Evolutionary conservation across 768 basidiomycete species (phyloP).

Genomic region (Lactifluus piperatus): DNA sequence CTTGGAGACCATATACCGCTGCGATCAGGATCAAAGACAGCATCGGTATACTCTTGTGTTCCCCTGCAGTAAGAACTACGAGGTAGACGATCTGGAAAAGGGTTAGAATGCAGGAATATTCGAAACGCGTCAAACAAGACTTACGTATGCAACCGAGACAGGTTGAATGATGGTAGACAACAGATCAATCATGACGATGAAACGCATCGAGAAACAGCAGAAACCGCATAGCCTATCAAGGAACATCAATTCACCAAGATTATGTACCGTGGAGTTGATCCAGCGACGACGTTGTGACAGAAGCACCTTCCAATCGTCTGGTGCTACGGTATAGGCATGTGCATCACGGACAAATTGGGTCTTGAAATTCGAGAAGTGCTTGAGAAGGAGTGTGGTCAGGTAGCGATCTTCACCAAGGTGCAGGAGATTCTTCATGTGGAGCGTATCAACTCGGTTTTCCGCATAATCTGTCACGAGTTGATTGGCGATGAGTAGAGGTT

Average conservation of each 20-base stretch:
- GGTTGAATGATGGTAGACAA: conserved; percentile 80
- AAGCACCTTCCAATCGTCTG: conserved; percentile 90
- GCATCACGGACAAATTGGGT: conserved; percentile 95
- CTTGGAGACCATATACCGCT: conserved; percentile 91
- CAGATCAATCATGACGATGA: conserved; percentile 94
- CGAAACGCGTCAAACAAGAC: conserved; percentile 27
- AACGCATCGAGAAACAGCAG: conserved; percentile 99
- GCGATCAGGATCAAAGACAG: conserved; percentile 88
- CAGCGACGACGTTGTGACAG: conserved; percentile 96
- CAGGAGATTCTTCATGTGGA: conserved; percentile 98
- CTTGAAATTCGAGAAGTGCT: conserved; percentile 91
- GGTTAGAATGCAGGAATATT: neutral
- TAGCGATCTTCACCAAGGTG: conserved; percentile 99
- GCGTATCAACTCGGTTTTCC: conserved; percentile 91
- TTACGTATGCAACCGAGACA: conserved; percentile 81
- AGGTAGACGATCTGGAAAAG: conserved; percentile 71
- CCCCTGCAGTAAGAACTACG: conserved; percentile 65
- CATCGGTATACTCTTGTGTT: conserved; percentile 60
- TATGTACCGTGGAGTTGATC: conserved; percentile 99
- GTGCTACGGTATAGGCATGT: conserved; percentile 89
- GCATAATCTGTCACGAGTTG: conserved; percentile 88
- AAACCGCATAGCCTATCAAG: conserved; percentile 89
- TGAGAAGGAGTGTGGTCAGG: conserved; percentile 88
- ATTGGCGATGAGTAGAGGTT: conserved; percentile 88
- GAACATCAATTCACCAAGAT: conserved; percentile 87